These are phyloP conservation scores for Melastoma malabathricum DNA, from an alignment of 345 rosid species.

Conservation along the genomic window DNA sequence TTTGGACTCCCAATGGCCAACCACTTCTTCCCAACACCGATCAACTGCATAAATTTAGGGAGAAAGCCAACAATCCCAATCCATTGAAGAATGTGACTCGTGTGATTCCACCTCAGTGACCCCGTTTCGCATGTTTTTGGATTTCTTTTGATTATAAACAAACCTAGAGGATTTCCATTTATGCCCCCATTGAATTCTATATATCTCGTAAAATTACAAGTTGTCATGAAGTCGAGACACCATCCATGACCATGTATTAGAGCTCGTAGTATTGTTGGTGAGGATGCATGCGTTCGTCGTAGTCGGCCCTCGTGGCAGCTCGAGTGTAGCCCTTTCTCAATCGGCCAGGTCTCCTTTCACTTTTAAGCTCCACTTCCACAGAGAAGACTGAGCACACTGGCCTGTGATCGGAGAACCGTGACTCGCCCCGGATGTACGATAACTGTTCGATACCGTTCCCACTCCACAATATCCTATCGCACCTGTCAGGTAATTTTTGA, in stretches of 20 bases:
- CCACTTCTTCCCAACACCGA: too few relatives aligned
- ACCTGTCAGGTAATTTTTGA: conserved; percentile 33
- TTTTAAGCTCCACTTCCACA: conserved; percentile 42
- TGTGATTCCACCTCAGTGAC: too few relatives aligned
- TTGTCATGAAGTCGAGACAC: not conserved
- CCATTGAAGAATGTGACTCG: too few relatives aligned
- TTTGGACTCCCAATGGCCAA: too few relatives aligned
- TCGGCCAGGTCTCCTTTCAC: conserved; percentile 16
- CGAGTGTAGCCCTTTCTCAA: conserved; percentile 69
- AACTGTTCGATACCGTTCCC: conserved; percentile 75
- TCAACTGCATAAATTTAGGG: too few relatives aligned
- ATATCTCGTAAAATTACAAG: too few relatives aligned
- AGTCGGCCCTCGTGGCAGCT: conserved; percentile 27
- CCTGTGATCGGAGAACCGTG: conserved; percentile 87
- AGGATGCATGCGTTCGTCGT: conserved; percentile 44
- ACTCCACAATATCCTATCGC: conserved; percentile 81
- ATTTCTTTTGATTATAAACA: too few relatives aligned
- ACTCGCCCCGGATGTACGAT: conserved; percentile 64
- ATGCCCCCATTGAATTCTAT: too few relatives aligned
- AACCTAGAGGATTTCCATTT: too few relatives aligned
- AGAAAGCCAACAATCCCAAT: too few relatives aligned
- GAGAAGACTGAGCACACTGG: conserved; percentile 78
- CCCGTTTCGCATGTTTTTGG: too few relatives aligned
- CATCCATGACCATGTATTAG: not conserved
- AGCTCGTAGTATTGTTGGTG: conserved; percentile 37